Percentiles rank a stretch among this genome's conserved stretches.
Evolutionary conservation across 768 basidiomycete genomes (phyloP).

Genomic region (Boletus rubropictus): DNA sequence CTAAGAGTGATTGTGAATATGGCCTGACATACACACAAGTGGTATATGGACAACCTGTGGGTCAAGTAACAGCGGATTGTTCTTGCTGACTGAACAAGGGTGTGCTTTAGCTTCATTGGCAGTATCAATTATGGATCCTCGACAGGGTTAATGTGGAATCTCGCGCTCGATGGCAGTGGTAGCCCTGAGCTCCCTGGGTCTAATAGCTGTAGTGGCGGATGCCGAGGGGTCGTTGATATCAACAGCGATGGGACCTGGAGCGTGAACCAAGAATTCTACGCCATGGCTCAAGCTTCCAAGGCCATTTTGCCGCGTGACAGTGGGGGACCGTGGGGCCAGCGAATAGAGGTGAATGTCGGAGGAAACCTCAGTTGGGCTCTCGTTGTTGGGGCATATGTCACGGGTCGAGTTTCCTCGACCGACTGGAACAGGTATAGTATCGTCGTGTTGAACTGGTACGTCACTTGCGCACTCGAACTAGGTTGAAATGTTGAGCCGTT

Average conservation of each 20-base stretch:
- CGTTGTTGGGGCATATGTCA: constrained; percentile 61
- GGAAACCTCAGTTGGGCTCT: constrained; percentile 55
- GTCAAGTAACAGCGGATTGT: constrained; percentile 16
- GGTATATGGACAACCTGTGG: constrained; percentile 66
- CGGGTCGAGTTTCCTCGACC: constrained; percentile 43
- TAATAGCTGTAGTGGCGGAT: constrained; percentile 58
- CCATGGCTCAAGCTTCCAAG: constrained; percentile 72
- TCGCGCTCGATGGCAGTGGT: constrained; percentile 59
- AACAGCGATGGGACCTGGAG: constrained; percentile 58
- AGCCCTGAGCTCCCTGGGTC: constrained; percentile 62
- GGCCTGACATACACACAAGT: constrained; percentile 34
- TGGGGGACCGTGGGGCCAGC: constrained; percentile 62
- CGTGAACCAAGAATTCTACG: constrained; percentile 72
- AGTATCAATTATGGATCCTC: constrained; percentile 28
- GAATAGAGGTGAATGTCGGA: constrained; percentile 58
- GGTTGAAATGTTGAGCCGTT: not conserved
- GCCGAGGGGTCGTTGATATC: constrained; percentile 61
- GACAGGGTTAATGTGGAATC: constrained; percentile 68
- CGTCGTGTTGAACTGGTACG: constrained; percentile 67
- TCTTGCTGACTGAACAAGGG: constrained; percentile 20
- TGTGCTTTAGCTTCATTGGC: constrained; percentile 35
- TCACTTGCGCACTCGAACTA: not conserved
- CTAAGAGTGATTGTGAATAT: not conserved
- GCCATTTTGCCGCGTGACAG: constrained; percentile 64
- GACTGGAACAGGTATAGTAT: constrained; percentile 65